These are phyloP conservation scores for Madurella fahalii DNA, from an alignment of 2,329 filamentous ascomycete genomes.

Conservation along the genomic window DNA sequence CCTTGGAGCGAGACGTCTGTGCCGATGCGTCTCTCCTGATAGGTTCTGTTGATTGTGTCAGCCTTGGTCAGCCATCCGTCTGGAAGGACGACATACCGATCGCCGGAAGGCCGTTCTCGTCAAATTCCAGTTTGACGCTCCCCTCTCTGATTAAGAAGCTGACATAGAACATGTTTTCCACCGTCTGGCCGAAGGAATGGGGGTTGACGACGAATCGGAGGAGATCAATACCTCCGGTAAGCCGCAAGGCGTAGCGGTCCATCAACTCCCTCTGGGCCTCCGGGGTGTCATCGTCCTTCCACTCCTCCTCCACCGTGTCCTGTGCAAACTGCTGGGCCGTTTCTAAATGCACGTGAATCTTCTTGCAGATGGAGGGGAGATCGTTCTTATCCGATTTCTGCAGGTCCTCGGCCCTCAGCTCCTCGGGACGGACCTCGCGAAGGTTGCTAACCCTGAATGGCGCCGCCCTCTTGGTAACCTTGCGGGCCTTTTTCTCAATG, in stretches of 20 bases:
- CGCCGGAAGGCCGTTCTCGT: constrained; percentile 71
- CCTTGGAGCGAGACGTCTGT: constrained; percentile 34
- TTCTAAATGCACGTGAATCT: constrained; percentile 62
- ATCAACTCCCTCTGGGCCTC: constrained; percentile 51
- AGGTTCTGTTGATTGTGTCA: constrained; percentile 35
- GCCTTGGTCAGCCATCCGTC: constrained; percentile 30
- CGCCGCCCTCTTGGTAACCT: constrained; percentile 65
- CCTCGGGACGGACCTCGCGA: constrained; percentile 70
- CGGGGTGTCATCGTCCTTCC: constrained; percentile 43
- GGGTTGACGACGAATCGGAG: constrained; percentile 91
- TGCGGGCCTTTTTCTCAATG: constrained; percentile 77
- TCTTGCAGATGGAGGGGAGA: constrained; percentile 71
- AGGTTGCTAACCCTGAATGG: constrained; percentile 65
- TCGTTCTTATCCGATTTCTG: constrained; percentile 74
- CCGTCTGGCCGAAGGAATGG: constrained; percentile 82
- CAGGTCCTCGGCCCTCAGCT: constrained; percentile 70
- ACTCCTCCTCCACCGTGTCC: constrained; percentile 37
- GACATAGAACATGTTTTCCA: constrained; percentile 96
- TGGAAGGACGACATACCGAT: constrained; percentile 58
- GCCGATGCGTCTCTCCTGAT: constrained; percentile 43
- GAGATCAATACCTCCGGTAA: constrained; percentile 68
- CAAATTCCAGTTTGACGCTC: constrained; percentile 66
- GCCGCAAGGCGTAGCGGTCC: constrained; percentile 60
- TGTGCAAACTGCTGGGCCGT: constrained; percentile 46
- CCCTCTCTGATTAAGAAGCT: constrained; percentile 92